phyloP scores from a whole-genome alignment of 495 filamentous ascomycete genomes.

The Bombardia bombarda region DNA sequence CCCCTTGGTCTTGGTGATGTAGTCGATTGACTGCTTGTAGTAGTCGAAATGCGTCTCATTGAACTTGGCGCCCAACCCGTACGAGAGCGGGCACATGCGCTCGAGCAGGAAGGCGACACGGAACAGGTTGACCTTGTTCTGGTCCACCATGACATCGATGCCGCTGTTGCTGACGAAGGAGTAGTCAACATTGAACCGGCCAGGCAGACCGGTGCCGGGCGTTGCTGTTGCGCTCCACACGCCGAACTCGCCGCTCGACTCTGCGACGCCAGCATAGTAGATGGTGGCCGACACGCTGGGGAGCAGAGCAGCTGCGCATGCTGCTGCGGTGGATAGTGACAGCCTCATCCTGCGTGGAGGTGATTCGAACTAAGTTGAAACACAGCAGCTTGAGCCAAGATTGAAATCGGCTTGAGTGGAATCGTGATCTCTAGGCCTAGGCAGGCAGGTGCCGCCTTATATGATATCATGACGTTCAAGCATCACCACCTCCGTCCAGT shows the following conservation, averaged over 20 bases:
- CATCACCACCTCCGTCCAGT: too few relatives aligned
- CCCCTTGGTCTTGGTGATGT: slow-evolving; percentile 43
- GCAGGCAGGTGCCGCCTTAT: too few relatives aligned
- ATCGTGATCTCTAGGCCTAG: neutral
- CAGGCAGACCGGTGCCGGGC: slow-evolving; percentile 39
- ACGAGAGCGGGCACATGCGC: slow-evolving; percentile 42
- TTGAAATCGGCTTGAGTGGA: neutral
- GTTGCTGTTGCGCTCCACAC: slow-evolving; percentile 32
- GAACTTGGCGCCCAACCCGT: slow-evolving; percentile 42
- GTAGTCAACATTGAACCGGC: slow-evolving; percentile 43
- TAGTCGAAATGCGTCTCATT: slow-evolving; percentile 44
- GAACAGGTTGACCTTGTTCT: slow-evolving; percentile 44
- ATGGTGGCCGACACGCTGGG: slow-evolving; percentile 36
- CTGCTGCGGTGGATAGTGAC: neutral
- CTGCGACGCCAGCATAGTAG: slow-evolving; percentile 46
- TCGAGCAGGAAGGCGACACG: slow-evolving; percentile 47
- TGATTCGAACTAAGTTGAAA: too few relatives aligned
- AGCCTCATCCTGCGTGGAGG: neutral
- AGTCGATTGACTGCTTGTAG: slow-evolving; percentile 43
- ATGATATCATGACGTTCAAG: too few relatives aligned
- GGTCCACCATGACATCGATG: slow-evolving; percentile 38
- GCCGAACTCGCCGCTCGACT: slow-evolving; percentile 47
- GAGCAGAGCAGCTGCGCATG: slow-evolving; percentile 15
- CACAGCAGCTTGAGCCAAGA: too few relatives aligned
- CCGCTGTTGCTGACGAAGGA: slow-evolving; percentile 39